Evolutionary conservation across 805 yeast species (phyloP), one percentile per base, ranked within the genome.

Genomic region (Yamadazyma laniorum): DNA sequence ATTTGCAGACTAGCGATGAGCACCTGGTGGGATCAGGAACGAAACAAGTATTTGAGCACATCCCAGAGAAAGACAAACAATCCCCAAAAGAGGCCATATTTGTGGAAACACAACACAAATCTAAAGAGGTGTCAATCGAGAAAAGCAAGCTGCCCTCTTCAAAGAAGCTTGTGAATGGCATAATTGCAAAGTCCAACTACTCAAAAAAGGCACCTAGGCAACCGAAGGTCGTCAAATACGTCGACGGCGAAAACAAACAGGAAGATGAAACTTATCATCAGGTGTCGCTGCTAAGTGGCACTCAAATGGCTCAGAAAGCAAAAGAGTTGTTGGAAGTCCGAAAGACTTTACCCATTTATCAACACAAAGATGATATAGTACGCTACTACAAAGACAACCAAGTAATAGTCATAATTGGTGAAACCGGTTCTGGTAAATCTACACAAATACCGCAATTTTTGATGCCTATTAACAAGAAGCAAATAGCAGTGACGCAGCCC

Each of bases 371-470:
- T 30, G 73, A 77, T 37, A 74, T 91, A 13, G 55, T 85, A 43
- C 63, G 72, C 7, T 75, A 79, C 44, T 54, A 91, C 2, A 40
- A 62, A 3, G 43, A 63, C 8, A 75, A 82, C 50, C 80, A 75
- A 45, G 95, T 89, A 4, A 79, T 90, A 0, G 79, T 91, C 1
- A 70, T 91, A 14, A 85, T 93, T 55, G 98, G 98, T 62, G 98
- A 91, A 56, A 91, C 99, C 0, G 99, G 99, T 62, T 87, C 96
- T 6, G 98, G 98, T 69, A 91, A 91, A 57, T 90, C 98, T 3
- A 91, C 99, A 0, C 99, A 91, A 65, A 81, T 91, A 32, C 98
- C 99, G 0, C 98, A 91, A 56, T 82, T 91, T 48, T 56, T 91
- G n/a, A 75, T 85, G 62, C 74, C 77, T 0, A 55, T 61, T 25